These are phyloP conservation scores for Nakaseomyces sp. DNA, from an alignment of 1,139 yeast genomes.

Conservation along the genomic window DNA sequence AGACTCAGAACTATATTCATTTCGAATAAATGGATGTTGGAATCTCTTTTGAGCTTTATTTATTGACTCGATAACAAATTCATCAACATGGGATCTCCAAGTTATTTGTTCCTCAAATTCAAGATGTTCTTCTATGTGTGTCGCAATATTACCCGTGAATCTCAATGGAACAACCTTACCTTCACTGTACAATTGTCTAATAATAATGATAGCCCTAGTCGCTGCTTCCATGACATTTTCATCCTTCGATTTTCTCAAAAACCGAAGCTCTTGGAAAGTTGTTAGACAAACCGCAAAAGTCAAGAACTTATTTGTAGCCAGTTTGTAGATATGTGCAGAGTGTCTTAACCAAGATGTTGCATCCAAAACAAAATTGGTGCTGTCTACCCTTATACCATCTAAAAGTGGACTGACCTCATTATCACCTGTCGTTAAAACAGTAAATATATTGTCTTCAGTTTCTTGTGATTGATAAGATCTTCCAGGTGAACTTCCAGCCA, in stretches of 20 bases:
- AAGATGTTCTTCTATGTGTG: constrained; percentile 44
- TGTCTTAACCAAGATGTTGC: constrained; percentile 78
- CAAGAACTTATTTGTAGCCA: constrained; percentile 52
- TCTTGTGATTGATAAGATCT: constrained; percentile 3
- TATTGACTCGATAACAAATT: constrained; percentile 34
- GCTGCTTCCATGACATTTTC: constrained; percentile 75
- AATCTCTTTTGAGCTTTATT: constrained; percentile 28
- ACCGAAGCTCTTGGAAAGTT: constrained; percentile 69
- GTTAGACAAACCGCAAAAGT: constrained; percentile 58
- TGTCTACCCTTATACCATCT: constrained; percentile 19
- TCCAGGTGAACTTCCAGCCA: constrained; percentile 1
- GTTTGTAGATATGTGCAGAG: constrained; percentile 66
- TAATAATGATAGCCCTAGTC: constrained; percentile 65
- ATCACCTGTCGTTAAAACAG: neutral
- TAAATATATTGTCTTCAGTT: constrained; percentile 4
- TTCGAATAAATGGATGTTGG: constrained; percentile 6
- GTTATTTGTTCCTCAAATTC: constrained; percentile 37
- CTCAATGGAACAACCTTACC: constrained; percentile 52
- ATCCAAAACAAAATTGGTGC: constrained; percentile 59
- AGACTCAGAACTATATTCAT: constrained; percentile 5
- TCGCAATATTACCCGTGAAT: constrained; percentile 58
- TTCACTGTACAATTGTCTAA: constrained; percentile 56
- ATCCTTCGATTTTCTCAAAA: constrained; percentile 65
- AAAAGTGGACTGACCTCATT: constrained; percentile 22
- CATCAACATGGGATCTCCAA: constrained; percentile 37